Evolutionary conservation across 1,139 yeast genomes (phyloP), one percentile per base, ranked within the genome.

Genomic region (Debaryomycetaceae sp.): DNA sequence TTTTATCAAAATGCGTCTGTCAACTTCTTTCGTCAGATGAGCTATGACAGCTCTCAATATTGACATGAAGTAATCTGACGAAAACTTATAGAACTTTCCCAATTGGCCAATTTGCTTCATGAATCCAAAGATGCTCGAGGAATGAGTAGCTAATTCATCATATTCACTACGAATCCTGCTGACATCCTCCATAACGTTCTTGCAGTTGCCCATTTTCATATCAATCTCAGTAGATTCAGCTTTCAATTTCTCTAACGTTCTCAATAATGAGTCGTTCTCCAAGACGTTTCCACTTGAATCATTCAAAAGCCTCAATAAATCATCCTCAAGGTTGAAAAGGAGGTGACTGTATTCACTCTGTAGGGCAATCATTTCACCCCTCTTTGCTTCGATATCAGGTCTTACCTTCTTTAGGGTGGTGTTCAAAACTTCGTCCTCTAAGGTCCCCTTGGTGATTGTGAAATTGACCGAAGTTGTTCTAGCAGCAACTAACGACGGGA

Each of bases 381-480:
- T 72, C 56, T 82, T 75, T 11, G 59, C 56, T 49, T 87, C 91
- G 13, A 87, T 63, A 9, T 84, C 93, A 0, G 97, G 96, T 27
- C 78, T 69, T 47, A 80, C 78, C 6, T 68, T 63, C 38, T 68
- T 63, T 39, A 91, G 65, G 0, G 88, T 72, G 44, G 77, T 65
- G 51, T 84, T 80, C 43, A 88, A 66, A 0, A 87, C 72, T 51
- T 84, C 84, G 35, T 76, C 73, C 47, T 84, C 84, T 45, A 91
- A 68, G 43, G 85, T 83, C 40, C 81, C 78, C 40, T 77, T 69
- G 0, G 96, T 87, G 22, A 87, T 68, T 0, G 93, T 76, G 61
- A 85, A 91, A 60, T 88, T 89, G 24, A 88, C 72, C 6, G 83
- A 55, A 1, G 82, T 68, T 6, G 87, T 78, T 49, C 95, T 69